Evolutionary conservation across 441 rosid species (phyloP).

Genomic region (Brassica balearica): DNA sequence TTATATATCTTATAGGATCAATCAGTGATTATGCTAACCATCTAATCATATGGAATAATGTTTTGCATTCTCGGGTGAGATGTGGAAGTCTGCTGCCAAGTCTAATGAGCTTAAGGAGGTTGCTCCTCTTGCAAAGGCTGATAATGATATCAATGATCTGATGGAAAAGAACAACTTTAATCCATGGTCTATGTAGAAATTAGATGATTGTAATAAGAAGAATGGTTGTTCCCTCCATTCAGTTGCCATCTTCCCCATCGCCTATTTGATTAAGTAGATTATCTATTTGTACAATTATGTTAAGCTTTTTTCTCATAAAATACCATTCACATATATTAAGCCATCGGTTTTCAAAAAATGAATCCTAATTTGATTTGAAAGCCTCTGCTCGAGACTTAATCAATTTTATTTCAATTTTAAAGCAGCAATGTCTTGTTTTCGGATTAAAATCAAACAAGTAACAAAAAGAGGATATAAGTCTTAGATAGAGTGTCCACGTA

Average conservation of each 20-base stretch:
- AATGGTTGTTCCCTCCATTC: not conserved
- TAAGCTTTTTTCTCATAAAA: not conserved
- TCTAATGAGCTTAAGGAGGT: not conserved
- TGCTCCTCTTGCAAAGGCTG: not conserved
- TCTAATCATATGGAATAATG: not conserved
- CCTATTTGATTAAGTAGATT: conserved; percentile 2
- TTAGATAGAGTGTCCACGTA: too few relatives aligned
- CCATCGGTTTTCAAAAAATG: not conserved
- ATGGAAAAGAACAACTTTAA: not conserved
- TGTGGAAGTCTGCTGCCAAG: not conserved
- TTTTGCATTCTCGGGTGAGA: not conserved
- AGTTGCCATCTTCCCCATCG: not conserved
- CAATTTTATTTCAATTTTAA: not conserved
- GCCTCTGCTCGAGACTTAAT: not conserved
- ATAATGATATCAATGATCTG: not conserved
- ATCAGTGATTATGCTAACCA: not conserved
- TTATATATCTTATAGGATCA: not conserved
- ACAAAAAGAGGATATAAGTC: too few relatives aligned
- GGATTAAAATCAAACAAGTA: not conserved
- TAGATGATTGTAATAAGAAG: not conserved
- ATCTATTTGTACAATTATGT: not conserved
- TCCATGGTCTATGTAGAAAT: not conserved
- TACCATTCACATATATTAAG: not conserved
- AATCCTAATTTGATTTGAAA: not conserved
- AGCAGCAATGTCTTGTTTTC: not conserved